Conservation (phyloP, 2,329 filamentous ascomycete species). For the Microdochium trichocladiopsis region DNA sequence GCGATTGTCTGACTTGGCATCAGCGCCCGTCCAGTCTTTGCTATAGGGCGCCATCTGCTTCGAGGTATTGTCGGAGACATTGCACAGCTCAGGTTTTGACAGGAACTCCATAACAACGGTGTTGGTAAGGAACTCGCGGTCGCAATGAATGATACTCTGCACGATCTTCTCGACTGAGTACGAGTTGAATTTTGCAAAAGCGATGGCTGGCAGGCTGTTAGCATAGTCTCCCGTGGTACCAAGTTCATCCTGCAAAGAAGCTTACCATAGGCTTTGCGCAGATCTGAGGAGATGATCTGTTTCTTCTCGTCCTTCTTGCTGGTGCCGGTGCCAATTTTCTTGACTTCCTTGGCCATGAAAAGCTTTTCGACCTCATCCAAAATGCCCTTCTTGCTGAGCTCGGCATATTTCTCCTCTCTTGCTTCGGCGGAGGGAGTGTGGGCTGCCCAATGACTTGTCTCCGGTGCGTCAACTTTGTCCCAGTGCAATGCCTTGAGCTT, state of each 20-base stretch:
- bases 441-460: slow-evolving; percentile 87
- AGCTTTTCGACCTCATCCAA: slow-evolving; percentile 96
- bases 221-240: slow-evolving; percentile 2
- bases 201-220: slow-evolving; percentile 58
- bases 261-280: slow-evolving; percentile 79
- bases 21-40: slow-evolving; percentile 90
- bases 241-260: slow-evolving; percentile 3
- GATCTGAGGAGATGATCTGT: slow-evolving; percentile 85
- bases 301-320: slow-evolving; percentile 93
- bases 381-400: slow-evolving; percentile 89
- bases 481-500: slow-evolving; percentile 99
- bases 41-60: slow-evolving; percentile 94
- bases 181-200: slow-evolving; percentile 88
- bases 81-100: slow-evolving; percentile 87
- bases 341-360: slow-evolving; percentile 96
- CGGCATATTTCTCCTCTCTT: slow-evolving; percentile 92
- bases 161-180: slow-evolving; percentile 77
- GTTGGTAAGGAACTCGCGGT: slow-evolving; percentile 82
- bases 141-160: slow-evolving; percentile 93
- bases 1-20: slow-evolving; percentile 67
- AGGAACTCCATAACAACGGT: slow-evolving; percentile 93
- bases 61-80: slow-evolving; percentile 79
- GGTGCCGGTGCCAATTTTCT: slow-evolving; percentile 64
- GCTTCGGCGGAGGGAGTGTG: slow-evolving; percentile 81
- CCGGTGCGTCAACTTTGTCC: slow-evolving; percentile 93